Conservation (phyloP, 306 rosid species). For the Castanea crenata region DNA sequence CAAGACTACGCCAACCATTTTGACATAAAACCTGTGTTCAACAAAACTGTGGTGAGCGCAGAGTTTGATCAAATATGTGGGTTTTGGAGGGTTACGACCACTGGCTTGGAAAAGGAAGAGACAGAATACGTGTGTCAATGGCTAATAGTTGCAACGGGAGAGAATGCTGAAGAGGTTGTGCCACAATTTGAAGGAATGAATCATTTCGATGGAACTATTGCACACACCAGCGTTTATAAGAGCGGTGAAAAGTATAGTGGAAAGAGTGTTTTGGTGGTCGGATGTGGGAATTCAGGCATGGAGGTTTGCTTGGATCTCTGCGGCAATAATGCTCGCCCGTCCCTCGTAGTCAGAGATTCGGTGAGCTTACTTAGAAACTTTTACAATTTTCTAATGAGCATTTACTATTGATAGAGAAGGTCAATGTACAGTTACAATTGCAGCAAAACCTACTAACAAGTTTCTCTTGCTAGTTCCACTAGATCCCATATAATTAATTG, state of each 20-base stretch:
- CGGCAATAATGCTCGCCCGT: conserved; percentile 73
- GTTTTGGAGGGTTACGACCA: conserved; percentile 58
- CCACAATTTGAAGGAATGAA: conserved; percentile 69
- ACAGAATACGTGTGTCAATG: conserved; percentile 54
- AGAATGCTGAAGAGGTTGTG: conserved; percentile 64
- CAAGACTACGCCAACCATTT: conserved; percentile 53
- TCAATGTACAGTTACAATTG: neutral
- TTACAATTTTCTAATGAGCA: neutral
- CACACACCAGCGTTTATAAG: conserved; percentile 72
- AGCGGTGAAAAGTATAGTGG: conserved; percentile 65
- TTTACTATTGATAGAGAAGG: neutral
- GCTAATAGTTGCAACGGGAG: conserved; percentile 90
- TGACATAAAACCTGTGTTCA: conserved; percentile 50
- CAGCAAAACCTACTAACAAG: neutral
- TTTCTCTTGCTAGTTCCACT: neutral
- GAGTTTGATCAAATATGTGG: conserved; percentile 40
- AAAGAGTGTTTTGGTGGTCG: conserved; percentile 81
- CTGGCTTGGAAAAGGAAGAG: conserved; percentile 24
- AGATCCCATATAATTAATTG: neutral
- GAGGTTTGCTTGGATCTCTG: conserved; percentile 90
- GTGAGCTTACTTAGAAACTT: conserved; percentile 40
- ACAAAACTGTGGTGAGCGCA: conserved; percentile 51
- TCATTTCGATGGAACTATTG: conserved; percentile 54
- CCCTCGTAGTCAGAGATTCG: conserved; percentile 75
- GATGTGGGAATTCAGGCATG: conserved; percentile 98